A percentile compares a stretch with the other conserved stretches of the same genome.
These are phyloP conservation scores for Baudoinia panamericana DNA, from an alignment of 495 filamentous ascomycete genomes.

Conservation along the genomic window DNA sequence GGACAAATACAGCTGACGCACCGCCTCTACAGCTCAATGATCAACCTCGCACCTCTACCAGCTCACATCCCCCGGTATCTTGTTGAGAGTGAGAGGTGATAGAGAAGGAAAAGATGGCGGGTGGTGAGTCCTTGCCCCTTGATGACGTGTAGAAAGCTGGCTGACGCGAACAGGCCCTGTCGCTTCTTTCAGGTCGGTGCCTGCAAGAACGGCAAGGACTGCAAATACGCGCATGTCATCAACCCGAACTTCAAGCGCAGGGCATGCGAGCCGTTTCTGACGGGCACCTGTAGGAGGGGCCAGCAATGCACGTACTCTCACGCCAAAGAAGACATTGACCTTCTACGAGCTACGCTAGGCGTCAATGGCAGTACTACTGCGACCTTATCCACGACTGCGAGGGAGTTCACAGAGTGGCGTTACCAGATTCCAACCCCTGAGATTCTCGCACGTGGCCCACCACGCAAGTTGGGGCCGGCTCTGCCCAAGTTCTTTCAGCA, in stretches of 20 bases:
- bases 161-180: background rate
- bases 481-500: conserved; percentile 4
- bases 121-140: no score
- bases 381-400: background rate
- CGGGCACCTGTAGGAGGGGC: background rate
- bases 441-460: background rate
- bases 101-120: no score
- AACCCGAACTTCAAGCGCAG: background rate
- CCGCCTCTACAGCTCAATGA: no score
- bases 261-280: background rate
- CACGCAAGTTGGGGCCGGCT: background rate
- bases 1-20: no score
- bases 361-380: no score
- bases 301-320: background rate
- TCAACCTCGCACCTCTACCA: no score
- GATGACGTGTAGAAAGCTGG: no score
- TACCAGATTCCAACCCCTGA: background rate
- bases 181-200: background rate
- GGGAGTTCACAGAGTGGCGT: conserved; percentile 1
- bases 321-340: background rate
- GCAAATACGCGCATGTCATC: background rate
- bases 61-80: no score
- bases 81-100: no score
- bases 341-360: background rate
- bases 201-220: background rate